These are phyloP conservation scores for Aphanomyces invadans DNA, from an alignment of 352 stramenopile species.

Conservation along the genomic window DNA sequence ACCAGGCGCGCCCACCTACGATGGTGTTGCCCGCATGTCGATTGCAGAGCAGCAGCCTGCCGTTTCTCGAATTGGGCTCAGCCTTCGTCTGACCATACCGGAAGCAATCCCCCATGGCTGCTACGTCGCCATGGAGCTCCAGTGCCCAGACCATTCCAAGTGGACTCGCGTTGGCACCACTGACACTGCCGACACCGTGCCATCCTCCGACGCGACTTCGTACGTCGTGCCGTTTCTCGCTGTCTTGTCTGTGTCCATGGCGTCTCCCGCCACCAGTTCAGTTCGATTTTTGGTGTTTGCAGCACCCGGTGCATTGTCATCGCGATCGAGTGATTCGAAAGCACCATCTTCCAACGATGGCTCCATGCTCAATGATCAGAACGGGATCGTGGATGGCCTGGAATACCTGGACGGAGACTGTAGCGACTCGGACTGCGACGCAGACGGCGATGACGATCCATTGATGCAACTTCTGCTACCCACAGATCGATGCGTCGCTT, in stretches of 20 bases:
- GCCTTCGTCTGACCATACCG: neutral
- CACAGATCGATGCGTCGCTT: slow-evolving; percentile 2
- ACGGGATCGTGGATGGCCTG: neutral
- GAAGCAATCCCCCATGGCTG: neutral
- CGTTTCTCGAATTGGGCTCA: too few relatives aligned
- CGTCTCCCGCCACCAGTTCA: slow-evolving; percentile 26
- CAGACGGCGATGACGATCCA: slow-evolving; percentile 9
- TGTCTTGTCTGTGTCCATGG: slow-evolving; percentile 23
- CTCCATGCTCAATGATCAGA: neutral
- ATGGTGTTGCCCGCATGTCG: too few relatives aligned
- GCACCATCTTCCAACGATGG: neutral
- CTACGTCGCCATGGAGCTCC: slow-evolving; percentile 1
- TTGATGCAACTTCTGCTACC: neutral
- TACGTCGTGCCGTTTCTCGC: slow-evolving; percentile 3
- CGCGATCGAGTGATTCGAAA: neutral
- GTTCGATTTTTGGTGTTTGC: slow-evolving; percentile 3
- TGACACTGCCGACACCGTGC: neutral
- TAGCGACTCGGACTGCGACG: neutral
- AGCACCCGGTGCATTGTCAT: neutral
- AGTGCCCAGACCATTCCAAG: neutral
- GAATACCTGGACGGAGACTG: slow-evolving; percentile 14
- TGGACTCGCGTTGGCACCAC: neutral
- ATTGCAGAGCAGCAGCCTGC: too few relatives aligned
- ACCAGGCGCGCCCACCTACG: too few relatives aligned
- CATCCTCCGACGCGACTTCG: neutral